These are phyloP conservation scores for Boletus rex-veris DNA, from an alignment of 768 basidiomycete genomes.

Conservation along the genomic window DNA sequence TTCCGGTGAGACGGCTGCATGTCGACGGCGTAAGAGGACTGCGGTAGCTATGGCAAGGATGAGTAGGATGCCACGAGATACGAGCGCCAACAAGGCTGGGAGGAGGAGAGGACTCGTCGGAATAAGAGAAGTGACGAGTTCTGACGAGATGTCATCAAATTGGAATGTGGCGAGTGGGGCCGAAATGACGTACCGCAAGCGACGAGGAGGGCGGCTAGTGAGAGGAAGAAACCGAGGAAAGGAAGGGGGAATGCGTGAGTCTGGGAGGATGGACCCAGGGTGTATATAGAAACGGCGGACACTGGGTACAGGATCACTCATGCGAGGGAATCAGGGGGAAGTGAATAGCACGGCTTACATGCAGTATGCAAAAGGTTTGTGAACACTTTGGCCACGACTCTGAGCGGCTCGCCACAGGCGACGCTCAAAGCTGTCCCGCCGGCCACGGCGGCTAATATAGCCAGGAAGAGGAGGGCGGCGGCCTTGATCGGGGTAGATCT, in stretches of 20 bases:
- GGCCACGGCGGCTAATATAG: slow-evolving; percentile 22
- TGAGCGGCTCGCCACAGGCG: slow-evolving; percentile 15
- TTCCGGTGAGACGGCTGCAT: not conserved
- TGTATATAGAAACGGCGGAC: slow-evolving; percentile 25
- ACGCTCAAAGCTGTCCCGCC: slow-evolving; percentile 19
- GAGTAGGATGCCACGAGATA: slow-evolving; percentile 21
- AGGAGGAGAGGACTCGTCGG: slow-evolving; percentile 24
- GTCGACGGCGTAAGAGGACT: slow-evolving; percentile 4
- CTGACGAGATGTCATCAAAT: slow-evolving; percentile 6
- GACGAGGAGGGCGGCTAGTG: slow-evolving; percentile 21
- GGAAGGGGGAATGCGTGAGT: slow-evolving; percentile 1
- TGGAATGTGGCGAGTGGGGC: not conserved
- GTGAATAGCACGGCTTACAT: slow-evolving; percentile 9
- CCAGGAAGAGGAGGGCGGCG: slow-evolving; percentile 17
- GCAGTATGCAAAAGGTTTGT: slow-evolving; percentile 19
- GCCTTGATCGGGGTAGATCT: slow-evolving; percentile 7
- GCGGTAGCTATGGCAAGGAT: slow-evolving; percentile 10
- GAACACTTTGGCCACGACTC: slow-evolving; percentile 14
- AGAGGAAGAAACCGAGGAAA: slow-evolving; percentile 15
- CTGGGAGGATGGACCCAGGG: slow-evolving; percentile 13
- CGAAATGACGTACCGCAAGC: slow-evolving; percentile 24
- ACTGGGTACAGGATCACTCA: slow-evolving; percentile 14
- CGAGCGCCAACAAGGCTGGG: slow-evolving; percentile 22
- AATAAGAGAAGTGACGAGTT: slow-evolving; percentile 25
- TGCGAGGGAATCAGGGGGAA: not conserved